A percentile compares a stretch with the other conserved stretches of the same genome.
These are phyloP conservation scores for Fusarium nisikadoi DNA, from an alignment of 2,329 filamentous ascomycete genomes.

Conservation along the genomic window DNA sequence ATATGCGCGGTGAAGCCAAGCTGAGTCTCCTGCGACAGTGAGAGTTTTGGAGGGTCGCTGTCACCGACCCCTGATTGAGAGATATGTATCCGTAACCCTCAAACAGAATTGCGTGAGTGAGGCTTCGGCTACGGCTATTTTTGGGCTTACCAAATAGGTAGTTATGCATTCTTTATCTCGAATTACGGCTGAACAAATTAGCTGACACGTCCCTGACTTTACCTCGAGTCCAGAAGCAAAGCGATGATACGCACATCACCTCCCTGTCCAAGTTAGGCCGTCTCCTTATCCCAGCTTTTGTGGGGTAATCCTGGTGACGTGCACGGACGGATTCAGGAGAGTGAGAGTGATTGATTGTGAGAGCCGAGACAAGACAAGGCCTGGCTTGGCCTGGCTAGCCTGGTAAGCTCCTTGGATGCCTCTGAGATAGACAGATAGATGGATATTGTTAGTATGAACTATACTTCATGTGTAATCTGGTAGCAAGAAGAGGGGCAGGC, in stretches of 20 bases:
- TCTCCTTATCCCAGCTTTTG: slow-evolving; percentile 41
- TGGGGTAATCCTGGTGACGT: slow-evolving; percentile 39
- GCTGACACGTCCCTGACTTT: background rate
- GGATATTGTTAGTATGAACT: background rate
- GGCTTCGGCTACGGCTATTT: background rate
- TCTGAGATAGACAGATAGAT: slow-evolving; percentile 1
- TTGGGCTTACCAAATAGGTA: background rate
- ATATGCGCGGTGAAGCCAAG: slow-evolving; percentile 3
- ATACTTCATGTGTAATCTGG: background rate
- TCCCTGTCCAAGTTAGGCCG: slow-evolving; percentile 33
- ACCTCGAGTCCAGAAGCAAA: background rate
- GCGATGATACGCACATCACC: slow-evolving; percentile 20
- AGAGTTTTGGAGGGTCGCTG: slow-evolving; percentile 17
- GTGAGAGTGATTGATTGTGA: background rate
- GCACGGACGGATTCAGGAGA: slow-evolving; percentile 36
- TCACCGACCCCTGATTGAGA: background rate
- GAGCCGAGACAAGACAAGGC: background rate
- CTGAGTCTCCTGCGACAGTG: background rate
- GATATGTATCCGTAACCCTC: background rate
- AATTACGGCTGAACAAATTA: slow-evolving; percentile 1
- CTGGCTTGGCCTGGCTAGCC: background rate
- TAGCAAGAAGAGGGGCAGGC: background rate
- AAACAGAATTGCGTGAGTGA: background rate
- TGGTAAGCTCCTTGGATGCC: slow-evolving; percentile 33
- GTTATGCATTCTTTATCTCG: background rate